Conservation (phyloP, 2,329 filamentous ascomycete species). For the Colletotrichum spinosum region DNA sequence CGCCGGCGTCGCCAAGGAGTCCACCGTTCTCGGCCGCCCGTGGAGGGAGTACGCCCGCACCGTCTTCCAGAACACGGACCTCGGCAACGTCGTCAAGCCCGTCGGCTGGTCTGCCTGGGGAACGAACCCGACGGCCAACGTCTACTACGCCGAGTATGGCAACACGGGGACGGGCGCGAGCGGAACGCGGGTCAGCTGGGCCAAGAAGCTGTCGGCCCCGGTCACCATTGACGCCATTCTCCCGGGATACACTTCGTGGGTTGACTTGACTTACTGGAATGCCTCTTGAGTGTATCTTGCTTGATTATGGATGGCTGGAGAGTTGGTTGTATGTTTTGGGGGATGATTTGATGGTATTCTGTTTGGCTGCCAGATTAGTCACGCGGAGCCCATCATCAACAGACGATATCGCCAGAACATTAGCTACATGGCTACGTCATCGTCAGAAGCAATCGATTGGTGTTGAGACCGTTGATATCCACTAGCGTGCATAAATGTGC, state of each 20-base stretch:
- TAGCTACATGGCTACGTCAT: neutral
- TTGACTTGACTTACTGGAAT: conserved; percentile 32
- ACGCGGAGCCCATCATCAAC: too few relatives aligned
- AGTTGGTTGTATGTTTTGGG: neutral
- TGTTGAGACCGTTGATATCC: neutral
- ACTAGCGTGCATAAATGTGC: conserved; percentile 13
- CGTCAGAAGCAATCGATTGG: neutral
- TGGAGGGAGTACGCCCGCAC: conserved; percentile 61
- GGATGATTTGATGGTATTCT: neutral
- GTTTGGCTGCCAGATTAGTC: too few relatives aligned
- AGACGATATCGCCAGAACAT: too few relatives aligned
- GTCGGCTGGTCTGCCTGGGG: conserved; percentile 71
- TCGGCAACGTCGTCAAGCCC: conserved; percentile 67
- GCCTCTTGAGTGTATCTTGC: conserved; percentile 2
- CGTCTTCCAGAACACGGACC: conserved; percentile 59
- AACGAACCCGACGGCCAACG: conserved; percentile 60
- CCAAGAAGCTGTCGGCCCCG: conserved; percentile 49
- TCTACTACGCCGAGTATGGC: conserved; percentile 68
- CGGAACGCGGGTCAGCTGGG: conserved; percentile 62
- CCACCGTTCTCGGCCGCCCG: conserved; percentile 60
- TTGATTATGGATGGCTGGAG: neutral
- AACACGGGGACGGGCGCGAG: conserved; percentile 68
- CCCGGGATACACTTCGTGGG: conserved; percentile 30
- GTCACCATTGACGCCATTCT: conserved; percentile 45
- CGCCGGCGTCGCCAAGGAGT: conserved; percentile 49